Conservation (phyloP, 179 eudicot species). For the Corrigiola litoralis region DNA sequence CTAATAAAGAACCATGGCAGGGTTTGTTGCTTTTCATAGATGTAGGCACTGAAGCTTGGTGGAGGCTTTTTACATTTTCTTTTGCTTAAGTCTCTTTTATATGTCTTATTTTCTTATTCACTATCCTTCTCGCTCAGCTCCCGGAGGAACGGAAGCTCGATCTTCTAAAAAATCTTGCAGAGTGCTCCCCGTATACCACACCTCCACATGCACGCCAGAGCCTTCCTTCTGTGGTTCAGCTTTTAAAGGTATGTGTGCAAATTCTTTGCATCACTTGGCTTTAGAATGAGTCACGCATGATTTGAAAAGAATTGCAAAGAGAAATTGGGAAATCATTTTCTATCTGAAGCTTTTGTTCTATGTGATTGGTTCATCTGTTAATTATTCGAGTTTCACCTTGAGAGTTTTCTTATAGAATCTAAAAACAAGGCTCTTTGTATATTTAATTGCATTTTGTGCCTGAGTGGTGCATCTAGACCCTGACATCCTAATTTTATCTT, state of each 20-base stretch:
- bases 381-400: neutral
- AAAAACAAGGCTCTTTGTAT: neutral
- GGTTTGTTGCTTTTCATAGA: neutral
- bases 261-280: neutral
- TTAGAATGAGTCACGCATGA: neutral
- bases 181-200: constrained; percentile 70
- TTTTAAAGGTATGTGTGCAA: constrained; percentile 59
- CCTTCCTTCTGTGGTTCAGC: constrained; percentile 80
- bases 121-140: constrained; percentile 44
- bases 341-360: too few species aligned
- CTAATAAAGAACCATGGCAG: neutral
- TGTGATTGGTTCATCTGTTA: neutral
- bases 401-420: too few species aligned
- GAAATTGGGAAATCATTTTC: too few species aligned
- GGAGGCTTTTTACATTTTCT: neutral
- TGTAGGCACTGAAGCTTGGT: neutral
- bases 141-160: constrained; percentile 88
- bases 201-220: constrained; percentile 85
- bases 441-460: neutral
- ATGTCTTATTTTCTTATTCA: neutral
- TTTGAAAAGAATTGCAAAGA: neutral
- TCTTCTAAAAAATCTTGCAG: constrained; percentile 90
- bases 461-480: neutral
- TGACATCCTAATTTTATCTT: neutral
- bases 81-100: neutral